These are phyloP conservation scores for Falciphora oryzae DNA, from an alignment of 2,329 filamentous ascomycete species.

Conservation along the genomic window DNA sequence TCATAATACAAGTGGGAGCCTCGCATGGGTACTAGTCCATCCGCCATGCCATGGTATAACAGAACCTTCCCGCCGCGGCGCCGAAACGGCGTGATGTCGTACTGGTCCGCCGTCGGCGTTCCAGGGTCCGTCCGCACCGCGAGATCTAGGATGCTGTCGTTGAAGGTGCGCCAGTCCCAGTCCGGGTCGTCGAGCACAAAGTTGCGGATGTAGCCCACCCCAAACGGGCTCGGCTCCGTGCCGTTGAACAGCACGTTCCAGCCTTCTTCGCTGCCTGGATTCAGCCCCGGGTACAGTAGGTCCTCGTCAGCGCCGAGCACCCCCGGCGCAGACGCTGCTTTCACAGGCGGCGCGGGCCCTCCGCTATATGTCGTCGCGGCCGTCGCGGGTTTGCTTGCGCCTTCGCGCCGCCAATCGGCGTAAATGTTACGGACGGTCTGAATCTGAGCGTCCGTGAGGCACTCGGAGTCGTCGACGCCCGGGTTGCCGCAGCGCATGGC, in stretches of 20 bases:
- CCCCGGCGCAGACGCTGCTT: slow-evolving; percentile 7
- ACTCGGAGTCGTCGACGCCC: slow-evolving; percentile 21
- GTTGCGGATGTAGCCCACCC: slow-evolving; percentile 21
- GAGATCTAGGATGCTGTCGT: slow-evolving; percentile 29
- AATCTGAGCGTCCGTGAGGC: slow-evolving; percentile 14
- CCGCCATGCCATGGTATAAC: slow-evolving; percentile 35
- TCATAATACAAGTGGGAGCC: slow-evolving; percentile 28
- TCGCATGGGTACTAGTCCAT: slow-evolving; percentile 29
- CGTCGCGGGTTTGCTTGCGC: not conserved
- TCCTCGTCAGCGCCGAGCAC: slow-evolving; percentile 5
- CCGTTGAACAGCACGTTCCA: slow-evolving; percentile 19
- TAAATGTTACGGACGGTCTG: slow-evolving; percentile 12
- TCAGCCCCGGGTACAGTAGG: slow-evolving; percentile 36
- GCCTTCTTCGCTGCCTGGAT: slow-evolving; percentile 35
- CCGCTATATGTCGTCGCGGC: slow-evolving; percentile 24
- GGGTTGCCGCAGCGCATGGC: slow-evolving; percentile 31
- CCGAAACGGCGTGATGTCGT: slow-evolving; percentile 22
- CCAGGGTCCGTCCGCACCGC: slow-evolving; percentile 23
- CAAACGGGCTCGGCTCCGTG: slow-evolving; percentile 18
- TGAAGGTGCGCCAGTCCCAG: slow-evolving; percentile 26
- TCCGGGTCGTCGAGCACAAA: slow-evolving; percentile 23
- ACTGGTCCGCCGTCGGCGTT: slow-evolving; percentile 23
- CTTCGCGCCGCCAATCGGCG: slow-evolving; percentile 8
- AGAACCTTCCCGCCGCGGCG: slow-evolving; percentile 34
- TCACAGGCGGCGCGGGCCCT: slow-evolving; percentile 26